These are phyloP conservation scores for Posidonia oceanica DNA, from an alignment of 116 monocot genomes.

Conservation along the genomic window DNA sequence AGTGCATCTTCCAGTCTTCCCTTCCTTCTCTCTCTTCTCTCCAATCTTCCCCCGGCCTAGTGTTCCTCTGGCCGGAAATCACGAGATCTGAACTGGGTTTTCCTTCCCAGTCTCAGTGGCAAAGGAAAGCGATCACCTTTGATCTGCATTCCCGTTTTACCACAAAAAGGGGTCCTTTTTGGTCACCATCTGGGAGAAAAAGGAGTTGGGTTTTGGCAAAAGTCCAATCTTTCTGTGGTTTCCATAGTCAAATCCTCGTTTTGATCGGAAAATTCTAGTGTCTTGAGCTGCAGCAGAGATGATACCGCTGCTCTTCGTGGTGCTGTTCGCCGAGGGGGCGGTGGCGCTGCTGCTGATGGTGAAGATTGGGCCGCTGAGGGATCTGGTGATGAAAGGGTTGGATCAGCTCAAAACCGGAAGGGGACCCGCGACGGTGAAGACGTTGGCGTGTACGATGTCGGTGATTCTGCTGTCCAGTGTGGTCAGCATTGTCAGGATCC, in stretches of 20 bases:
- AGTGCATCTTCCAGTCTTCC: too few relatives aligned
- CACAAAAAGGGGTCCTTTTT: neutral
- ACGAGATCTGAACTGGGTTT: too few relatives aligned
- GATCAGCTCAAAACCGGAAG: conserved; percentile 81
- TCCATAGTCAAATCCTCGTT: too few relatives aligned
- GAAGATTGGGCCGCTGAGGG: conserved; percentile 87
- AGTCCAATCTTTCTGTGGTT: neutral
- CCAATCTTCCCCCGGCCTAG: neutral
- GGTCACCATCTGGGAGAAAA: neutral
- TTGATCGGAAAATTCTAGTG: neutral
- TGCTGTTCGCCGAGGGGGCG: conserved; percentile 74
- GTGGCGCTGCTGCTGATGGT: conserved; percentile 74
- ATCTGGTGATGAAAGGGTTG: conserved; percentile 58
- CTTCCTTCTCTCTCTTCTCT: neutral
- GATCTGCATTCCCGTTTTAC: too few relatives aligned
- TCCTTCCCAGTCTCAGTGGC: too few relatives aligned
- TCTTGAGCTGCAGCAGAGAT: conserved; percentile 16
- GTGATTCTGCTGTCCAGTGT: conserved; percentile 68
- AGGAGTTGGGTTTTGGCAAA: neutral
- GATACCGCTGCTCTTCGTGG: conserved; percentile 82
- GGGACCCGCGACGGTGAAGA: conserved; percentile 85
- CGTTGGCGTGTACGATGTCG: conserved; percentile 74
- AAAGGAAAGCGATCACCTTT: too few relatives aligned
- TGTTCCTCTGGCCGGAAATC: too few relatives aligned
- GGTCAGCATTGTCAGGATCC: conserved; percentile 68